Evolutionary conservation across 345 rosid genomes (phyloP), one percentile per base, ranked within the genome.

Genomic region (Euclidium syriacum): DNA sequence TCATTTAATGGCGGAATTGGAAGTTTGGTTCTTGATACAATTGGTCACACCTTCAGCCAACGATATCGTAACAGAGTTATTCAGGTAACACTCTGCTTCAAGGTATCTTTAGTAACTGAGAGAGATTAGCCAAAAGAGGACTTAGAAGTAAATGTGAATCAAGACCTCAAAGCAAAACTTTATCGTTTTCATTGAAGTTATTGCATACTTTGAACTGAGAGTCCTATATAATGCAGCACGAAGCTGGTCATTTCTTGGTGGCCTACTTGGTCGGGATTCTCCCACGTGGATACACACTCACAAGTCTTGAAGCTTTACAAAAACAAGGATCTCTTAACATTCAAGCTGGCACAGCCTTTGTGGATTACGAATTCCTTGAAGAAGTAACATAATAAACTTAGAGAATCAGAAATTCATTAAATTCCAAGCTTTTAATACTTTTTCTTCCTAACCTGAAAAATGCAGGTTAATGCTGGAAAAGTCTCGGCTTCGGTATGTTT

Each of bases 161-260:
- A n/a, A n/a, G n/a, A n/a, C n/a, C n/a, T n/a, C n/a, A 2, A 39
- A 41, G 15, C 8, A 44, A 17, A 24, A 51, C 18, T 3, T 8
- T 15, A 32, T 39, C 24, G 47, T 35, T 14, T 23, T 49, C 44
- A n/a, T 30, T 50, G 36, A 5, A 26, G 2, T 12, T 43, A 5
- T 6, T 8, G 34, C 1, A n/a, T n/a, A n/a, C n/a, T n/a, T n/a
- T n/a, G 0, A 52, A 26, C 52, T 54, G 34, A 47, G 57, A 47
- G n/a, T 65, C 3, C 11, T 34, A 27, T 46, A 34, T 10, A 60
- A 25, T 59, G 76, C 78, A 92, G 96, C 98, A 89, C 46, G 98
- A 92, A 81, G 98, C 98, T 39, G 95, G 98, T n/a, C 98, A 91
- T 80, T 86, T 88, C 92, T 75, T 88, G 71, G 78, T 91, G 33